Evolutionary conservation across 1,284 basidiomycete species (phyloP).

Genomic region (Cutaneotrichosporon cutaneum): DNA sequence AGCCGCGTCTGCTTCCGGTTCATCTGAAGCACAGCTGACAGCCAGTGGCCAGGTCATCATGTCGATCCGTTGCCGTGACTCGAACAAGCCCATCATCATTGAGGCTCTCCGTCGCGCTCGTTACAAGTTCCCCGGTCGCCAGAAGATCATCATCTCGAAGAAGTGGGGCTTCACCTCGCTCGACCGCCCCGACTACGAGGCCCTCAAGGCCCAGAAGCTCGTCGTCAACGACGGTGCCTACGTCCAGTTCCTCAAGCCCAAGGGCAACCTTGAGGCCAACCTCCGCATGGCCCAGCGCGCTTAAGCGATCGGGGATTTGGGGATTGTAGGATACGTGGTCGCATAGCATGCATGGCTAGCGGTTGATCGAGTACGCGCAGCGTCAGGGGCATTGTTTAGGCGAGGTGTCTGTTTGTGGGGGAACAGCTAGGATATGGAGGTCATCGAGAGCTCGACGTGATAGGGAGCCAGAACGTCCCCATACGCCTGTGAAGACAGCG

Average conservation of each 20-base stretch:
- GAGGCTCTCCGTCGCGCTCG: slow-evolving; percentile 96
- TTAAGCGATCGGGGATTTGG: slow-evolving; percentile 35
- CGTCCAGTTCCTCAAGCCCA: slow-evolving; percentile 80
- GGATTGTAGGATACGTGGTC: slow-evolving; percentile 23
- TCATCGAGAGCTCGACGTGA: too few relatives aligned
- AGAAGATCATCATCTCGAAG: slow-evolving; percentile 98
- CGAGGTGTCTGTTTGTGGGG: not conserved
- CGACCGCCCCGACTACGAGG: slow-evolving; percentile 82
- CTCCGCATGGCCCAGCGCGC: slow-evolving; percentile 78
- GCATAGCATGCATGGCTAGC: slow-evolving; percentile 29
- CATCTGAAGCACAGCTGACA: not conserved
- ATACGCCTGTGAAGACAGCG: too few relatives aligned
- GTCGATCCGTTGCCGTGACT: slow-evolving; percentile 90
- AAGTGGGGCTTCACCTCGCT: slow-evolving; percentile 99
- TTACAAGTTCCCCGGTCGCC: slow-evolving; percentile 99
- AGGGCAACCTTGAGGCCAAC: slow-evolving; percentile 80
- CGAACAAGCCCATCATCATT: slow-evolving; percentile 82
- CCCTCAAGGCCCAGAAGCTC: slow-evolving; percentile 83
- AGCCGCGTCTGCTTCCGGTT: too few relatives aligned
- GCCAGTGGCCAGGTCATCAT: slow-evolving; percentile 94
- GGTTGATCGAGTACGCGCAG: slow-evolving; percentile 4
- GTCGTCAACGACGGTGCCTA: slow-evolving; percentile 65
- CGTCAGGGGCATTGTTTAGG: too few relatives aligned
- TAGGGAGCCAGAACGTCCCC: too few relatives aligned
- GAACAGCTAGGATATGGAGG: too few relatives aligned